Conservation (phyloP, 148 eudicot genomes). For the Amaranthus hypochondriacus region DNA sequence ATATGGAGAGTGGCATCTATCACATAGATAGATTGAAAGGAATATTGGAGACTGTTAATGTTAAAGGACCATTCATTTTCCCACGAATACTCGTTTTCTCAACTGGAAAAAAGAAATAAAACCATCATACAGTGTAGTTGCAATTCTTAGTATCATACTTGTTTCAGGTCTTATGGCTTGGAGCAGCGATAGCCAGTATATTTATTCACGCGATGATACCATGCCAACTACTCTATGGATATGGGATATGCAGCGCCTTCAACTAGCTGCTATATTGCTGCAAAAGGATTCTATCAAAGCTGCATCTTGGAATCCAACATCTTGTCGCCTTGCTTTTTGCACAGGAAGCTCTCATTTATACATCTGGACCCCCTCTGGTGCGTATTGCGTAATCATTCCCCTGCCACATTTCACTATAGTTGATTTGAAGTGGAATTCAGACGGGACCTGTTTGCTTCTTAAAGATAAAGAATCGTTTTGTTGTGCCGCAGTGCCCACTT, state of each 20-base stretch:
- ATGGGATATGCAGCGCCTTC: constrained; percentile 83
- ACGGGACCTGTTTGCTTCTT: constrained; percentile 76
- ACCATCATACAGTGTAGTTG: background rate
- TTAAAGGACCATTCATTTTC: too few relatives aligned
- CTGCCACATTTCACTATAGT: constrained; percentile 52
- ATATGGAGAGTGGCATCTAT: too few relatives aligned
- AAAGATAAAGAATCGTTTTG: constrained; percentile 89
- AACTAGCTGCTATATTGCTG: constrained; percentile 77
- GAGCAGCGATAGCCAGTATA: constrained; percentile 83
- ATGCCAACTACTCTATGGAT: constrained; percentile 86
- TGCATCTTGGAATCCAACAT: constrained; percentile 86
- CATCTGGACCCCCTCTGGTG: constrained; percentile 96
- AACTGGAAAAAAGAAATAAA: too few relatives aligned
- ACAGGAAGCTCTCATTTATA: constrained; percentile 82
- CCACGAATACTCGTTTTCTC: too few relatives aligned
- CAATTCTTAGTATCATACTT: background rate
- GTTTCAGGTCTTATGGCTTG: constrained; percentile 87
- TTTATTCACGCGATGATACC: constrained; percentile 88
- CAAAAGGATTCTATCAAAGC: constrained; percentile 84
- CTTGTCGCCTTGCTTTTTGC: constrained; percentile 71
- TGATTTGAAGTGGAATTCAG: constrained; percentile 85
- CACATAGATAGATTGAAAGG: too few relatives aligned
- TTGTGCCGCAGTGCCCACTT: constrained; percentile 69
- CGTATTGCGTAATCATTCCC: constrained; percentile 76
- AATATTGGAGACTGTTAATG: too few relatives aligned